Conservation (phyloP, 352 stramenopile genomes). For the Pseudoperonospora humuli region DNA sequence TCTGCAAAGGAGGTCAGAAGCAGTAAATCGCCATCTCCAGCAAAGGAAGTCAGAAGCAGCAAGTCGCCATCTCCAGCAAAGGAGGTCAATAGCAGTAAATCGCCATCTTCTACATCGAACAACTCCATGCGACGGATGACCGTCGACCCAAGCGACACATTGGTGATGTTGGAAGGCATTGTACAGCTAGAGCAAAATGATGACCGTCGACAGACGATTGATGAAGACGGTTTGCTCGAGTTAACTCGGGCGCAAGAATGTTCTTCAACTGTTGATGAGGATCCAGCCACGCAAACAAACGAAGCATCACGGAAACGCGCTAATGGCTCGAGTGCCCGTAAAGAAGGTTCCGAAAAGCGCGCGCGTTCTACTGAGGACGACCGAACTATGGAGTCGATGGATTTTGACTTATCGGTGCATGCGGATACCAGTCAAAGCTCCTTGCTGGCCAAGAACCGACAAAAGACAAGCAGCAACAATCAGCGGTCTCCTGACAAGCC, state of each 20-base stretch:
- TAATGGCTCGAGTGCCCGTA: conserved; percentile 9
- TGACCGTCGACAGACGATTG: conserved; percentile 52
- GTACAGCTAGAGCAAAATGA: conserved; percentile 3
- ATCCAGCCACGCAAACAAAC: conserved; percentile 1
- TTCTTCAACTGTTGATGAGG: conserved; percentile 2
- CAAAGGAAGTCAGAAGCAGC: conserved; percentile 1
- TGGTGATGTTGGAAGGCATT: conserved; percentile 12
- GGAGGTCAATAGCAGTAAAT: conserved; percentile 3
- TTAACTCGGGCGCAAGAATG: conserved; percentile 21
- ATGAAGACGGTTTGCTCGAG: conserved; percentile 38
- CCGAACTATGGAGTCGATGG: conserved; percentile 15
- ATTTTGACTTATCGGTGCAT: conserved; percentile 7
- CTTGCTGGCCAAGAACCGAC: conserved; percentile 1
- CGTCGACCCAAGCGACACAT: conserved; percentile 42
- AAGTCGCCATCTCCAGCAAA: conserved; percentile 7
- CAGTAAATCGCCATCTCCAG: conserved; percentile 1
- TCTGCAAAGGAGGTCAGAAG: conserved; percentile 5
- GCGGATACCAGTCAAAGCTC: not conserved
- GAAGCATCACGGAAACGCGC: conserved; percentile 25
- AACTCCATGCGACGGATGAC: conserved; percentile 30
- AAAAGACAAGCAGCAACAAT: not conserved
- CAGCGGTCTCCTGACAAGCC: conserved; percentile 3
- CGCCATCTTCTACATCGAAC: conserved; percentile 1
- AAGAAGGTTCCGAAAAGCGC: conserved; percentile 13
- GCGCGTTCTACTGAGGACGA: conserved; percentile 1